phyloP scores from a whole-genome alignment of 371 early-diverging fungal species.

The Rhizopus sp. region DNA sequence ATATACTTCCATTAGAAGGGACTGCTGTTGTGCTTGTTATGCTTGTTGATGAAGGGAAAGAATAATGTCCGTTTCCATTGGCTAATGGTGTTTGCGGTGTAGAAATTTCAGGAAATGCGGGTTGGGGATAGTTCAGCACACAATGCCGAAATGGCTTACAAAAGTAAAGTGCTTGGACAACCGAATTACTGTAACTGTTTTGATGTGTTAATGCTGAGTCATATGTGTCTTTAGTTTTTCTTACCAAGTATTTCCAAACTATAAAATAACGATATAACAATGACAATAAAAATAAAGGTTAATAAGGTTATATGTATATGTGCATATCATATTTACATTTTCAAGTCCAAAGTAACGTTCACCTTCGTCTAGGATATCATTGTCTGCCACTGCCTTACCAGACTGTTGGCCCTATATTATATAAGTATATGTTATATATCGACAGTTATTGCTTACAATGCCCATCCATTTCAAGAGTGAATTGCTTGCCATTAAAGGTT shows the following conservation, averaged over 20 bases:
- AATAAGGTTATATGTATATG: background rate
- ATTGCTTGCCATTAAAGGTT: constrained; percentile 50
- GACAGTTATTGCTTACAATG: constrained; percentile 39
- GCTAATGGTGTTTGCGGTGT: constrained; percentile 10
- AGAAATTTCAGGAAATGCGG: constrained; percentile 5
- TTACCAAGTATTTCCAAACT: constrained; percentile 95
- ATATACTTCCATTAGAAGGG: constrained; percentile 22
- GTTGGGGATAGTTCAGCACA: constrained; percentile 71
- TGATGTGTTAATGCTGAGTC: background rate
- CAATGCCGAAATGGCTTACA: constrained; percentile 95
- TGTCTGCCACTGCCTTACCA: constrained; percentile 40
- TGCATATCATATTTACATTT: constrained; percentile 64
- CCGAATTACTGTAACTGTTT: constrained; percentile 91
- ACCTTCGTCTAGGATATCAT: constrained; percentile 46
- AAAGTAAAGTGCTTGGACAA: constrained; percentile 94
- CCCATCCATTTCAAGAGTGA: constrained; percentile 90
- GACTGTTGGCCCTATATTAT: constrained; percentile 41
- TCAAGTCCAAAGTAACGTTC: constrained; percentile 88
- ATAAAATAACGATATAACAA: background rate
- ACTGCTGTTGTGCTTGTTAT: constrained; percentile 33
- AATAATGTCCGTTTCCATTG: constrained; percentile 14
- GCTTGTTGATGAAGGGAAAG: constrained; percentile 32
- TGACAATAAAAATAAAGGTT: background rate
- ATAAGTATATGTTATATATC: background rate
- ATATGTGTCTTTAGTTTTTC: background rate